Conservation (phyloP, 331 rosid species). For the Quercus lobata region DNA sequence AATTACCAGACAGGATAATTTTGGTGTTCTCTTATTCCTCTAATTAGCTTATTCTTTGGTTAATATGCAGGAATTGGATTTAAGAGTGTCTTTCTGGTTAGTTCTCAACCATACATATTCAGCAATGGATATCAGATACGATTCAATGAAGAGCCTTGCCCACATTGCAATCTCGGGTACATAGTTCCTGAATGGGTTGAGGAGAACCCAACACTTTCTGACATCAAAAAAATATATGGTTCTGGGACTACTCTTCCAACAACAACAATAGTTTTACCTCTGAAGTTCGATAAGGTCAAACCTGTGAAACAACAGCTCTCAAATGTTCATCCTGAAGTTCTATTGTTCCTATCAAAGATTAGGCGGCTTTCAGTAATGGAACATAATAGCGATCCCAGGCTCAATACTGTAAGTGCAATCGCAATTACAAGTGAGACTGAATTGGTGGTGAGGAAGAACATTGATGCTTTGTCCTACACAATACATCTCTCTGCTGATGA, state of each 20-base stretch:
- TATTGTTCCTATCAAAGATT: conserved; percentile 64
- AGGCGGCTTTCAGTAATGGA: conserved; percentile 59
- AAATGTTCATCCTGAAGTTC: conserved; percentile 51
- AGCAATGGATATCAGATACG: conserved; percentile 78
- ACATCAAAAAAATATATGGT: conserved; percentile 48
- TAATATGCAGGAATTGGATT: conserved; percentile 72
- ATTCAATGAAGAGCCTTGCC: conserved; percentile 70
- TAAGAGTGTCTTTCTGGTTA: conserved; percentile 82
- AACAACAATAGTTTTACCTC: conserved; percentile 33
- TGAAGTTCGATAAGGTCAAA: conserved; percentile 32
- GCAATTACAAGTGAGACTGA: conserved; percentile 56
- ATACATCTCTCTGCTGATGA: conserved; percentile 47
- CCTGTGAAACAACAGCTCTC: conserved; percentile 59
- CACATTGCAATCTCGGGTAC: conserved; percentile 57
- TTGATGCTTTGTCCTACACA: conserved; percentile 69
- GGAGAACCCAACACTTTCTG: conserved; percentile 38
- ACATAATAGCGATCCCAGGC: conserved; percentile 29
- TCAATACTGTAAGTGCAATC: conserved; percentile 39
- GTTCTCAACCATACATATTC: conserved; percentile 63
- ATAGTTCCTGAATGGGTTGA: conserved; percentile 86
- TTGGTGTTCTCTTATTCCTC: too few relatives aligned
- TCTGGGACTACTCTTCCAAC: conserved; percentile 24
- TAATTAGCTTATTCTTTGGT: neutral
- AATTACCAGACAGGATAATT: too few relatives aligned
- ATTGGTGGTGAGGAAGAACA: conserved; percentile 42